Conservation (phyloP, 768 basidiomycete species). For the Amanita pallidorosea region DNA sequence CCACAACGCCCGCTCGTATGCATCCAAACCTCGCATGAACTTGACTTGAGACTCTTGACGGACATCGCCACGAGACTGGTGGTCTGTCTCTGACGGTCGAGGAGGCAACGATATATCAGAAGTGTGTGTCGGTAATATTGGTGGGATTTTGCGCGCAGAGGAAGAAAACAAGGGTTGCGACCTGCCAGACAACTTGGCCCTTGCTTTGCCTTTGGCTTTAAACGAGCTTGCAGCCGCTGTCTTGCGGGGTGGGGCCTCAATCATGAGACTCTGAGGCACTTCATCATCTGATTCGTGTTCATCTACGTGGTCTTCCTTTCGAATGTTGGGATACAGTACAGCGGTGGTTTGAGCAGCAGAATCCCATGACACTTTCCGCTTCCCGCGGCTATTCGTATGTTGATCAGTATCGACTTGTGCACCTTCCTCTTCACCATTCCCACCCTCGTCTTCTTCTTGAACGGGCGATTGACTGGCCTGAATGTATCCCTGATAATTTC, state of each 20-base stretch:
- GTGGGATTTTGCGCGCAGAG: slow-evolving; percentile 28
- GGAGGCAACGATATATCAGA: slow-evolving; percentile 42
- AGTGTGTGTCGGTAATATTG: slow-evolving; percentile 23
- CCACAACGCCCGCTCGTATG: slow-evolving; percentile 90
- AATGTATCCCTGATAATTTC: slow-evolving; percentile 63
- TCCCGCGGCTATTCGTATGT: slow-evolving; percentile 26
- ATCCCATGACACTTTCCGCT: slow-evolving; percentile 41
- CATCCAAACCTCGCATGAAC: slow-evolving; percentile 62
- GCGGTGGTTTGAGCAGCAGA: slow-evolving; percentile 44
- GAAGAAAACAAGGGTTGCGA: slow-evolving; percentile 44
- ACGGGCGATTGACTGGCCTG: slow-evolving; percentile 58
- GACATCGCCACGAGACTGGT: slow-evolving; percentile 19
- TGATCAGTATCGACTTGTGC: slow-evolving; percentile 59
- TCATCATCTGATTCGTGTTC: slow-evolving; percentile 71
- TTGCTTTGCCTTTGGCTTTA: slow-evolving; percentile 14
- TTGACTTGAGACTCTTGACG: slow-evolving; percentile 25
- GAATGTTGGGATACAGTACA: slow-evolving; percentile 61
- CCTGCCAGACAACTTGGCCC: slow-evolving; percentile 17
- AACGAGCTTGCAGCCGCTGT: slow-evolving; percentile 8
- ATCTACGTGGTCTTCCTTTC: slow-evolving; percentile 49
- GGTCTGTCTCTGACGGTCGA: slow-evolving; percentile 53
- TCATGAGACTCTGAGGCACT: slow-evolving; percentile 79
- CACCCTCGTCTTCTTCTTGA: slow-evolving; percentile 63
- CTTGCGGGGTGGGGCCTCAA: slow-evolving; percentile 52
- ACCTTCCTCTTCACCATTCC: slow-evolving; percentile 30